These are phyloP conservation scores for Colletotrichum cuscutae DNA, from an alignment of 2,329 filamentous ascomycete species.

Conservation along the genomic window DNA sequence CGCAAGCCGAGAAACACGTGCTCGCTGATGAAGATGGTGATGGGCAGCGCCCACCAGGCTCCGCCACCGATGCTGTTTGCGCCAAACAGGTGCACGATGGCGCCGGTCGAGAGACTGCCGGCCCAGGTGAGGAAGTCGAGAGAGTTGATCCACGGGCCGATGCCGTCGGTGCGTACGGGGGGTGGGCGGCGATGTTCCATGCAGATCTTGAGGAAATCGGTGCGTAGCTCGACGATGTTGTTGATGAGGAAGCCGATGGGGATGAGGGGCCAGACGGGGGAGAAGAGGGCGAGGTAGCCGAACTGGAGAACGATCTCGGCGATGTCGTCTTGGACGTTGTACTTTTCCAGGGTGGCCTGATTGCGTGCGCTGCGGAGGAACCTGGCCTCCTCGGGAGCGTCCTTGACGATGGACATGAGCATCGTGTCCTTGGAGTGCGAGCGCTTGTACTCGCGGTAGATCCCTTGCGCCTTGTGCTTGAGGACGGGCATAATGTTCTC, in stretches of 20 bases:
- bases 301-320: conserved; percentile 80
- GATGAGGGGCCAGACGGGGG: conserved; percentile 80
- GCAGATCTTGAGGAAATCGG: conserved; percentile 82
- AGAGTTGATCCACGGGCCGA: conserved; percentile 78
- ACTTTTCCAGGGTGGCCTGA: conserved; percentile 74
- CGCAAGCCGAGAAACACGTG: conserved; percentile 76
- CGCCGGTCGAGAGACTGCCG: conserved; percentile 77
- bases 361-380: conserved; percentile 73
- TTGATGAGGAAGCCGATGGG: conserved; percentile 79
- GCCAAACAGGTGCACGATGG: conserved; percentile 79
- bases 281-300: conserved; percentile 79
- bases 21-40: conserved; percentile 78
- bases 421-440: conserved; percentile 50
- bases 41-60: conserved; percentile 72
- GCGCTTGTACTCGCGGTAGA: conserved; percentile 54
- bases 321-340: conserved; percentile 79
- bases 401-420: conserved; percentile 59
- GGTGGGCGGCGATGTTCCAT: conserved; percentile 77
- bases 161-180: conserved; percentile 76
- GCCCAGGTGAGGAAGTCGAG: conserved; percentile 77
- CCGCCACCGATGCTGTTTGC: conserved; percentile 63
- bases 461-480: conserved; percentile 66
- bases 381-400: conserved; percentile 70
- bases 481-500: conserved; percentile 77
- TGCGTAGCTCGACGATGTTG: conserved; percentile 81